Evolutionary conservation across 495 filamentous ascomycete genomes (phyloP).

Genomic region (Daldinia loculata): DNA sequence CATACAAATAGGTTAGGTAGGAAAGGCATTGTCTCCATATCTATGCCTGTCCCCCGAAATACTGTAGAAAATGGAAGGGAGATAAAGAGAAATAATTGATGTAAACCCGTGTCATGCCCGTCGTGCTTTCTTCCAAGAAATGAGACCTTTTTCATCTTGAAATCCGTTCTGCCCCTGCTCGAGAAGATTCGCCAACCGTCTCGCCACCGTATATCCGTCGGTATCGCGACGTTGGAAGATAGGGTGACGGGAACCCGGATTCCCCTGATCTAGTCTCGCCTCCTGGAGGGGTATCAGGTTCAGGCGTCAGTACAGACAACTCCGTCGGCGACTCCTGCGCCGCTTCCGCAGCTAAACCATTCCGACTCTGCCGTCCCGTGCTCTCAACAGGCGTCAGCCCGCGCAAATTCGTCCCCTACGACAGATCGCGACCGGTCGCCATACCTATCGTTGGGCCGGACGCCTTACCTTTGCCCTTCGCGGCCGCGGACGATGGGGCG

Average conservation of each 20-base stretch:
- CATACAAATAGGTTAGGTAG: conserved; percentile 5
- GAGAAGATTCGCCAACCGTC: conserved; percentile 21
- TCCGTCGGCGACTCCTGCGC: background rate
- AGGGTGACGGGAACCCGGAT: background rate
- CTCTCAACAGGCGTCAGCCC: conserved; percentile 6
- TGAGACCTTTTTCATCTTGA: background rate
- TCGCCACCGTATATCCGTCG: conserved; percentile 9
- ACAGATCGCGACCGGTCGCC: conserved; percentile 44
- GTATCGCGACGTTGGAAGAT: conserved; percentile 6
- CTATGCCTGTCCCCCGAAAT: background rate
- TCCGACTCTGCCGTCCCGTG: background rate
- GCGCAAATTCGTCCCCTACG: conserved; percentile 25
- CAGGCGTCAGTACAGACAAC: background rate
- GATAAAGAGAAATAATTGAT: background rate
- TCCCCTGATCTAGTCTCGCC: background rate
- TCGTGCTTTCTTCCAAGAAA: conserved; percentile 1
- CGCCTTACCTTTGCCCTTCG: conserved; percentile 47
- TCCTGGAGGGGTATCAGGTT: background rate
- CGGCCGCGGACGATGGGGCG: conserved; percentile 69
- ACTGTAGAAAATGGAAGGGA: background rate
- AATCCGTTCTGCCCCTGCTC: background rate
- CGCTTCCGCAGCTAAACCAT: background rate
- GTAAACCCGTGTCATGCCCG: conserved; percentile 13
- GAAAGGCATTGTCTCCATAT: background rate
- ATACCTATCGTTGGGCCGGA: conserved; percentile 45